Percentiles rank a stretch among this genome's conserved stretches.
These are phyloP conservation scores for Macrophomina tecta DNA, from an alignment of 2,329 filamentous ascomycete species.

Conservation along the genomic window DNA sequence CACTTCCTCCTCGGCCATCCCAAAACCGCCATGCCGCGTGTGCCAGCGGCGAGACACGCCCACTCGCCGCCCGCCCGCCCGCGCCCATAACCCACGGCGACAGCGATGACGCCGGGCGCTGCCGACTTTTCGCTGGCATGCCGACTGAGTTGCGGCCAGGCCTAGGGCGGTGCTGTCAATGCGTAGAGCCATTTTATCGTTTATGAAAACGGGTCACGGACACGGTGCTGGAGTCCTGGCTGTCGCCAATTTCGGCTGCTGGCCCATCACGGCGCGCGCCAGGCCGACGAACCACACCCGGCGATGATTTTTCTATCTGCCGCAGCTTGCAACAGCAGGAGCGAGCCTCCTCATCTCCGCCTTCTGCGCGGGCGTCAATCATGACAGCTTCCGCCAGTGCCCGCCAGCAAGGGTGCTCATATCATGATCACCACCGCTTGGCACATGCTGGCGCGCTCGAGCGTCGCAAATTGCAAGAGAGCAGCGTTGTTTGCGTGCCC, in stretches of 20 bases:
- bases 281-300: background rate
- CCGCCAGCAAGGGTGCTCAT: constrained; percentile 5
- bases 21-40: constrained; percentile 11
- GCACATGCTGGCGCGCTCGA: constrained; percentile 8
- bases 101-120: constrained; percentile 13
- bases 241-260: constrained; percentile 19
- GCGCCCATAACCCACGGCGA: background rate
- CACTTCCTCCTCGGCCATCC: background rate
- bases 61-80: background rate
- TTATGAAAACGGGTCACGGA: constrained; percentile 25
- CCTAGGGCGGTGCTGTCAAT: constrained; percentile 2
- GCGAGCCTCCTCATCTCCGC: constrained; percentile 25
- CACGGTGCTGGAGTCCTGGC: constrained; percentile 12
- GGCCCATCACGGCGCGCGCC: constrained; percentile 9
- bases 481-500: constrained; percentile 9
- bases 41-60: constrained; percentile 8
- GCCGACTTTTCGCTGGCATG: background rate
- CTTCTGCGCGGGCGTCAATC: constrained; percentile 8
- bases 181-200: constrained; percentile 22
- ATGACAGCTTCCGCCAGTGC: constrained; percentile 3
- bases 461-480: constrained; percentile 22
- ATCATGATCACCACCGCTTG: constrained; percentile 24
- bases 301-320: constrained; percentile 15
- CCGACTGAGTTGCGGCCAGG: background rate
- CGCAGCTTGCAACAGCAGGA: constrained; percentile 17